Percentiles rank a stretch among this genome's conserved stretches.
phyloP scores from a whole-genome alignment of 805 yeast species.

The Saccharomyces paradoxus region DNA sequence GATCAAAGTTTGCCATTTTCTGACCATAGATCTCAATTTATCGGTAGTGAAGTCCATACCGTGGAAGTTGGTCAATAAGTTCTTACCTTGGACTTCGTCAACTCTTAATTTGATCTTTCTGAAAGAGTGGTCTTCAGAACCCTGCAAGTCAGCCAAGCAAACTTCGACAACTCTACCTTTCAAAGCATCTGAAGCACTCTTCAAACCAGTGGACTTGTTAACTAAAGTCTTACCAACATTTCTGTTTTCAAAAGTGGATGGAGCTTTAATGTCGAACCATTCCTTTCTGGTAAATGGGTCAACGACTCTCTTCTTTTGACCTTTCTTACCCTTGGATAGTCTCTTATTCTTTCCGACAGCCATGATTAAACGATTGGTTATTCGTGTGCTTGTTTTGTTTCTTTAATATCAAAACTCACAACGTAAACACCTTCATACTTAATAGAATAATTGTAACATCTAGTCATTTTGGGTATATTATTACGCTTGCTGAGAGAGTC shows the following conservation, averaged over 20 bases:
- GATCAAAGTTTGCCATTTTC: slow-evolving; percentile 98
- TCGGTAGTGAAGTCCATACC: slow-evolving; percentile 97
- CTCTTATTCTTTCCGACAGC: slow-evolving; percentile 87
- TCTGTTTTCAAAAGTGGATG: slow-evolving; percentile 97
- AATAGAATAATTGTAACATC: not conserved
- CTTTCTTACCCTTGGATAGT: slow-evolving; percentile 85
- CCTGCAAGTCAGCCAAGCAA: slow-evolving; percentile 94
- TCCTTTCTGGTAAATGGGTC: slow-evolving; percentile 99
- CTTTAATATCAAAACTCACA: not conserved
- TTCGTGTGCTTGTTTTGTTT: slow-evolving; percentile 3
- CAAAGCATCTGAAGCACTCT: slow-evolving; percentile 95
- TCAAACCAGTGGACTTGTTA: slow-evolving; percentile 97
- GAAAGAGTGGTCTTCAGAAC: slow-evolving; percentile 97
- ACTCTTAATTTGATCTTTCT: slow-evolving; percentile 96
- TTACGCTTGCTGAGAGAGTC: not conserved
- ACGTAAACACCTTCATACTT: not conserved
- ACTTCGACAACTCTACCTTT: slow-evolving; percentile 97
- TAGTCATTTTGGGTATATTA: not conserved
- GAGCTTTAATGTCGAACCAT: slow-evolving; percentile 98
- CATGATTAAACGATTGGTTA: slow-evolving; percentile 31
- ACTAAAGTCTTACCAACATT: slow-evolving; percentile 97
- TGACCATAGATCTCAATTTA: slow-evolving; percentile 93
- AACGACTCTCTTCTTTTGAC: slow-evolving; percentile 97
- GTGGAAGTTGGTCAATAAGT: slow-evolving; percentile 98
- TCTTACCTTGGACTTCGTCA: slow-evolving; percentile 98